phyloP scores from a whole-genome alignment of 177 flowering plant genomes.

The Vitis hybrid region DNA sequence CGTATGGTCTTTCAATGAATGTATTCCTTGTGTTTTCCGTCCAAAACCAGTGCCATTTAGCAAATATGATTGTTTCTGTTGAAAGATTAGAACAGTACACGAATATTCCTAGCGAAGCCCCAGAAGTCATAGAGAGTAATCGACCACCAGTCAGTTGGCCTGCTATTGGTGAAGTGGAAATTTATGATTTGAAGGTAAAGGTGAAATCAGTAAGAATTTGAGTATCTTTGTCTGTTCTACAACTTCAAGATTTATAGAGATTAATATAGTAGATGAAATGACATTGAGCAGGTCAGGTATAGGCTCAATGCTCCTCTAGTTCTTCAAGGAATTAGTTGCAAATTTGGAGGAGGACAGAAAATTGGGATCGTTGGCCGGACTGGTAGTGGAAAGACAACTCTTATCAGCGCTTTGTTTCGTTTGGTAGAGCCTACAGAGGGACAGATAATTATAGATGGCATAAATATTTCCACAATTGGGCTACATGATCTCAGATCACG shows the following conservation, averaged over 20 bases:
- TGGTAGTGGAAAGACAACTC: slow-evolving; percentile 58
- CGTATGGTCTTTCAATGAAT: slow-evolving; percentile 58
- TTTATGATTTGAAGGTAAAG: slow-evolving; percentile 43
- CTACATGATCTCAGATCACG: slow-evolving; percentile 59
- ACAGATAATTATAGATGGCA: slow-evolving; percentile 39
- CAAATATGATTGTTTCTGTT: slow-evolving; percentile 49
- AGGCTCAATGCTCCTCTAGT: slow-evolving; percentile 40
- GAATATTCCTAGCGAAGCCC: slow-evolving; percentile 59
- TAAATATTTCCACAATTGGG: slow-evolving; percentile 49
- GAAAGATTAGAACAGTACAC: slow-evolving; percentile 60
- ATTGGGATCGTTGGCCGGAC: slow-evolving; percentile 64
- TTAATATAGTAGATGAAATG: not conserved
- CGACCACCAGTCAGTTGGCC: slow-evolving; percentile 48
- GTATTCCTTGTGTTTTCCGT: slow-evolving; percentile 31
- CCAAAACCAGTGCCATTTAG: slow-evolving; percentile 36
- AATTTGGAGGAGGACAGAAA: slow-evolving; percentile 54
- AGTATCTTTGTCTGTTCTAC: not conserved
- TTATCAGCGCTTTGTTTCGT: slow-evolving; percentile 50
- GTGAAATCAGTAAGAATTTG: not conserved
- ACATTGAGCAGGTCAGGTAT: slow-evolving; percentile 38
- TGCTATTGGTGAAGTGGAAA: slow-evolving; percentile 42
- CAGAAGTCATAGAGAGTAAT: slow-evolving; percentile 39
- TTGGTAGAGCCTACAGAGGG: slow-evolving; percentile 54
- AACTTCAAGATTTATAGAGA: not conserved
- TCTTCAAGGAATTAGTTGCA: slow-evolving; percentile 47